A percentile compares a stretch with the other conserved stretches of the same genome.
Conservation (phyloP, 768 basidiomycete species). For the Macrolepiota albuminosa region DNA sequence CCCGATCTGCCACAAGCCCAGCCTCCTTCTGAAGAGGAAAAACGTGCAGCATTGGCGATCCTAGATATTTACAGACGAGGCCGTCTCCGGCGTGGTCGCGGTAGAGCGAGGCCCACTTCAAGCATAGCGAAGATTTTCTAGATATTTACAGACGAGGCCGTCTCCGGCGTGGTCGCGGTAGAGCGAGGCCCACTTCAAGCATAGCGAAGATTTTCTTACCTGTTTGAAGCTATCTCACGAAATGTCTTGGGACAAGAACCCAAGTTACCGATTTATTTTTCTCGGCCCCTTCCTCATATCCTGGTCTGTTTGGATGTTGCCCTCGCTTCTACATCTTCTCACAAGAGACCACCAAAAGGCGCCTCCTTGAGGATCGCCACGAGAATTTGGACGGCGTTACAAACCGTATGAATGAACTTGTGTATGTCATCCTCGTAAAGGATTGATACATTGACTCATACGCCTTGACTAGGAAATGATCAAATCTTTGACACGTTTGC, state of each 20-base stretch:
- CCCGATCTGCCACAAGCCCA: not conserved
- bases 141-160: constrained; percentile 5
- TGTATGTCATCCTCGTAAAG: constrained; percentile 23
- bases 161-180: not conserved
- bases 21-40: not conserved
- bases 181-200: constrained; percentile 5
- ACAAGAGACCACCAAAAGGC: constrained; percentile 29
- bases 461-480: constrained; percentile 2
- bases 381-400: constrained; percentile 30
- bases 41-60: constrained; percentile 11
- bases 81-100: not conserved
- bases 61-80: constrained; percentile 10
- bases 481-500: constrained; percentile 5
- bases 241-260: constrained; percentile 21
- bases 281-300: constrained; percentile 34
- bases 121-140: constrained; percentile 22
- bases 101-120: not conserved
- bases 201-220: constrained; percentile 19
- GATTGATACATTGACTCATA: not conserved
- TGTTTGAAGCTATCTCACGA: constrained; percentile 23
- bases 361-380: constrained; percentile 22
- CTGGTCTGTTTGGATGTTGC: constrained; percentile 35
- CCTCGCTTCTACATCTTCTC: constrained; percentile 16
- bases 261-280: constrained; percentile 31
- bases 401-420: constrained; percentile 23